Conservation (phyloP, 106 monocot genomes). For the Apostasia shenzhenica region DNA sequence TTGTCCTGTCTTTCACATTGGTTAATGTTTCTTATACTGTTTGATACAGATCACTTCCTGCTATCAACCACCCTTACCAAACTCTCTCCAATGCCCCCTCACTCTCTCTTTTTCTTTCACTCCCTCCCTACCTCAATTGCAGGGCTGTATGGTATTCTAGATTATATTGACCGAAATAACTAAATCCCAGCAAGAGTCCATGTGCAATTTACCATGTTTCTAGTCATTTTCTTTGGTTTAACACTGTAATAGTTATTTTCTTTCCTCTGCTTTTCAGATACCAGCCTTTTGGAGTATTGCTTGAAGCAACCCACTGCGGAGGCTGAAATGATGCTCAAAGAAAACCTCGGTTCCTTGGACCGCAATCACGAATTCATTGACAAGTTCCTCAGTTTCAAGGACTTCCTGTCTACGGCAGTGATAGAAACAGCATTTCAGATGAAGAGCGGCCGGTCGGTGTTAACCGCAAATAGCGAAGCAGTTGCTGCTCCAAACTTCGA, state of each 20-base stretch:
- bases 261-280: slow-evolving; percentile 31
- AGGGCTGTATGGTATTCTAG: no score
- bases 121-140: no score
- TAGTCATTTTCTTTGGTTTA: neutral
- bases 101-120: no score
- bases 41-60: neutral
- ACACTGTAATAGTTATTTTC: no score
- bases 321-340: slow-evolving; percentile 70
- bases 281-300: slow-evolving; percentile 80
- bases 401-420: slow-evolving; percentile 66
- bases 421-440: slow-evolving; percentile 67
- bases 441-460: neutral
- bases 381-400: slow-evolving; percentile 90
- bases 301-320: slow-evolving; percentile 64
- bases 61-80: no score
- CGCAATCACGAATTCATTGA: slow-evolving; percentile 72
- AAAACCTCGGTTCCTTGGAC: slow-evolving; percentile 78
- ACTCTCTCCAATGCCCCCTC: no score
- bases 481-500: neutral
- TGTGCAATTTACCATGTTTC: no score
- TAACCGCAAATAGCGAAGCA: neutral
- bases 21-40: neutral
- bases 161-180: no score
- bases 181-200: no score
- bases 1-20: no score